Base-by-base conservation (phyloP, 164 flowering plant genomes). In the Vitis amurensis region DNA sequence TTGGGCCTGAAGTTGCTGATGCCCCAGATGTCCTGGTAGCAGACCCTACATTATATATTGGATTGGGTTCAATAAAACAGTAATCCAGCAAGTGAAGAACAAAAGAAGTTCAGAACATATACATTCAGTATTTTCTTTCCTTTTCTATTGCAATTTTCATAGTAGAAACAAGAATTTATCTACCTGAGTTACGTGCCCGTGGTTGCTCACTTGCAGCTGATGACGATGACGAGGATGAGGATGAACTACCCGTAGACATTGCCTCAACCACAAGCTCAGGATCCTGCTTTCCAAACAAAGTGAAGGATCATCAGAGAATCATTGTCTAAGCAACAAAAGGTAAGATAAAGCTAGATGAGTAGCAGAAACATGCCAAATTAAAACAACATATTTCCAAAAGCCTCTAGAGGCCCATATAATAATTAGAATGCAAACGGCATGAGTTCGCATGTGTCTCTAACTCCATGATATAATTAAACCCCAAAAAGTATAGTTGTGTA, bases 181-280 rank as follows among this genome's bases (percentile, higher is more conserved):
- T 63, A 96, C 98, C 95, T 66, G 94, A 68, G 72, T 53, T 86
- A 52, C 84, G 84, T 53, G 79, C 50, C 67, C 86, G 87, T 73
- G 88, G 27, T 76, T 84, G 91, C 16, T 75, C 84, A 75, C 74
- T 86, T 66, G 92, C 47, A 47, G 87, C 37, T 50, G 80, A 19
- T 66, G 96, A 65, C 67, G 88, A 79, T 3, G 85, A 61, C 15
- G 93, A 74, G 14, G 93, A 53, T 30, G 93, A 74, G 14, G 93
- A 53, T 30, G 97, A 77, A 72, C 83, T 79, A 70, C 79, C 76
- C 23, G 82, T 59, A 69, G 91, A 58, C 89, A 93, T 92, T 60
- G 97, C 71, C 78, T 92, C 99, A 64, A 96, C 97, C 60, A 88
- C 83, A 50, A 96, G 83, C 61, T 86, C 92, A 67, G 97, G 94